These are phyloP conservation scores for Sordariomycetes sp. DNA, from an alignment of 2,329 filamentous ascomycete species.

Conservation along the genomic window DNA sequence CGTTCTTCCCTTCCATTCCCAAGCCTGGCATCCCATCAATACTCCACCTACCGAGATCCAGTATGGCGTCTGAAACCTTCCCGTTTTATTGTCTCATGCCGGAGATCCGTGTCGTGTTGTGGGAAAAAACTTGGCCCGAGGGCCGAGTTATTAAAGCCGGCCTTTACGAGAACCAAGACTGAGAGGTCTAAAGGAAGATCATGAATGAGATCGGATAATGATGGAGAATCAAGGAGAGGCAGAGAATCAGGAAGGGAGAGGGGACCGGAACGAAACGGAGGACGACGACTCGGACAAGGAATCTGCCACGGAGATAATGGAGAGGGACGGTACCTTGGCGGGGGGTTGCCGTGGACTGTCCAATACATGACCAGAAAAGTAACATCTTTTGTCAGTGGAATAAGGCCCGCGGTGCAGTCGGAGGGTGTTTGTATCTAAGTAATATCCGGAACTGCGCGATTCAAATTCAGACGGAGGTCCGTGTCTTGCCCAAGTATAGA, in stretches of 20 bases:
- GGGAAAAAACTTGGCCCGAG: slow-evolving; percentile 1
- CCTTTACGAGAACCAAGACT: not conserved
- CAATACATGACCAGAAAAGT: slow-evolving; percentile 2
- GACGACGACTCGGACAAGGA: too few species aligned
- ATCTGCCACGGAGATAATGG: not conserved
- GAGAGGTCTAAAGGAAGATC: too few species aligned
- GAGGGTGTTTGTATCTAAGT: slow-evolving; percentile 1
- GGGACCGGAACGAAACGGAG: not conserved
- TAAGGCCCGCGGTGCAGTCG: not conserved
- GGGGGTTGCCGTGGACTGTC: not conserved
- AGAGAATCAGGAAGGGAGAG: not conserved
- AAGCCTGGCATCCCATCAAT: not conserved
- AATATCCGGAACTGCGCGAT: not conserved
- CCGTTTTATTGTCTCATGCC: not conserved
- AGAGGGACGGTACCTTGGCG: not conserved
- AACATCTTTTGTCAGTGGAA: slow-evolving; percentile 2
- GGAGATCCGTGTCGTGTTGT: not conserved
- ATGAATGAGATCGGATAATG: not conserved
- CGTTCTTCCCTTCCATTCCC: not conserved
- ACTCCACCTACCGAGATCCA: not conserved
- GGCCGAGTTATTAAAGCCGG: not conserved
- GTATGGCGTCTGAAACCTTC: not conserved
- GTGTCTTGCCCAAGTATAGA: too few species aligned
- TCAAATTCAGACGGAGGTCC: not conserved
- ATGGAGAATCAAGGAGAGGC: too few species aligned